Evolutionary conservation across 495 filamentous ascomycete species (phyloP), one percentile per base, ranked within the genome.

Genomic region (Penicillium goetzii): DNA sequence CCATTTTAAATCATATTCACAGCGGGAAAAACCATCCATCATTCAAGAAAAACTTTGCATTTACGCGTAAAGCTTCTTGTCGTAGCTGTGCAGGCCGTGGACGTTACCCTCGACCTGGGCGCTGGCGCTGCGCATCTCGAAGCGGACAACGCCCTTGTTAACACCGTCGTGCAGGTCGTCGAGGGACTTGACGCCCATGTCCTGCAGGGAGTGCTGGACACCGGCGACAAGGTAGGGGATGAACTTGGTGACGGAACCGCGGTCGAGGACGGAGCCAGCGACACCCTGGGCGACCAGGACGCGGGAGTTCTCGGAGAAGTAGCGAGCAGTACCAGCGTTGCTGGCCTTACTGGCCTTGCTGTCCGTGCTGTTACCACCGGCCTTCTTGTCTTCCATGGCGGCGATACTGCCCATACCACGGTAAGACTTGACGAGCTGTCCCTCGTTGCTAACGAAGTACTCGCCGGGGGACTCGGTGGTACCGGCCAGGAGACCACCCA

Each of bases 371-470:
- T 73, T 77, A 52, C 74, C 77, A 33, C 88, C 91, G 21, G 92
- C 89, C 82, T 97, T 98, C 85, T 92, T 96, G 77, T 97, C 94
- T 78, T 99, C 96, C 95, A 99, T 99, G 59, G 94, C 95, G 71
- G 97, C 95, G 72, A 99, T 99, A 71, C 86, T 90, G 67, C 95
- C 95, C 95, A 99, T 99, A 53, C 95, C 95, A 77, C 95, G 88
- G 83, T 99, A 99, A 55, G 95, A 93, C 84, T 99, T 99, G 76
- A 98, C 94, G 33, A 99, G 88, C 84, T 97, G 92, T 30, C 95
- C 95, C 74, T 97, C 95, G 54, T 89, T 87, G 72, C 90, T 92
- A 62, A 99, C 91, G 71, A 94, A 97, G 68, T 97, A 99, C 64
- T 96, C 92, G 40, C 95, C 95, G 26, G 95, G 95, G 12, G 93